Evolutionary conservation across 2,329 filamentous ascomycete genomes (phyloP).

Genomic region (Phyllosticta paracitricarpa): DNA sequence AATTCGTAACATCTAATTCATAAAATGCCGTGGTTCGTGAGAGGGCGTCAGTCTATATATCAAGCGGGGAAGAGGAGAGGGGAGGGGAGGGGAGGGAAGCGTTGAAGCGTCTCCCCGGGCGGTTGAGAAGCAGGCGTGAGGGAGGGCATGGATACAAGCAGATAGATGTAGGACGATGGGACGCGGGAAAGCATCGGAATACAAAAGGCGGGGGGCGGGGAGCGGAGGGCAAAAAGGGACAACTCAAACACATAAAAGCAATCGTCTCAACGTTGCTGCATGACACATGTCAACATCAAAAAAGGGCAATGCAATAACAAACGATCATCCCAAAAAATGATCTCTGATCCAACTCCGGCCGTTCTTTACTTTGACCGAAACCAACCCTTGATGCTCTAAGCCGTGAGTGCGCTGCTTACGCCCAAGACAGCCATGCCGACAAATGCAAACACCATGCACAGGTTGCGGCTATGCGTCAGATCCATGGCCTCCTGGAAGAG

Average conservation of each 20-base stretch:
- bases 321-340: background rate
- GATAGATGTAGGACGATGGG: background rate
- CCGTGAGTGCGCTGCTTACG: slow-evolving; percentile 74
- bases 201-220: background rate
- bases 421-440: slow-evolving; percentile 81
- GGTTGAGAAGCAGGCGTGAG: background rate
- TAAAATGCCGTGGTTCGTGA: background rate
- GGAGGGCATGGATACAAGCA: background rate
- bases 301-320: background rate
- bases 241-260: background rate
- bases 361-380: background rate
- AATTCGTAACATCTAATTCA: background rate
- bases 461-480: slow-evolving; percentile 65
- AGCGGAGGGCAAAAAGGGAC: background rate
- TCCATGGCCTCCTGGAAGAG: slow-evolving; percentile 79
- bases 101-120: background rate
- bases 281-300: background rate
- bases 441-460: slow-evolving; percentile 75
- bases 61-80: background rate
- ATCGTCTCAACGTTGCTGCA: background rate
- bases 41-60: background rate
- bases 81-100: background rate
- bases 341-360: background rate
- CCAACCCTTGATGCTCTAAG: slow-evolving; percentile 22
- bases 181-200: background rate